These are phyloP conservation scores for Daedaleopsis nitida DNA, from an alignment of 768 basidiomycete species.

Conservation along the genomic window DNA sequence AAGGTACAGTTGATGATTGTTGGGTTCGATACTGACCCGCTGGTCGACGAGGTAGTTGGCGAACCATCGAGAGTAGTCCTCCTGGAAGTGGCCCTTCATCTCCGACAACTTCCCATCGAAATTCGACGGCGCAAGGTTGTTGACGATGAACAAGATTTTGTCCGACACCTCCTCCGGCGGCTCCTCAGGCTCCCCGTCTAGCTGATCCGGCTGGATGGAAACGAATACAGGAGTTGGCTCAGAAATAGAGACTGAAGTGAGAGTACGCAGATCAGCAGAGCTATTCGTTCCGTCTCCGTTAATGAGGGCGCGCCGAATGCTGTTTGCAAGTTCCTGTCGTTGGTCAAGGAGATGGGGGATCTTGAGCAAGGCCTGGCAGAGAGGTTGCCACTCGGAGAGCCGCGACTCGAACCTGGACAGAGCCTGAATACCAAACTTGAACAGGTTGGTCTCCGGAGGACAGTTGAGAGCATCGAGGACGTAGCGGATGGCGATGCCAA, in stretches of 20 bases:
- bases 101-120: slow-evolving; percentile 87
- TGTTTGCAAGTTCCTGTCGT: slow-evolving; percentile 77
- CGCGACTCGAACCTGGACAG: slow-evolving; percentile 85
- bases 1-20: slow-evolving; percentile 94
- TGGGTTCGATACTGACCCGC: slow-evolving; percentile 93
- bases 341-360: slow-evolving; percentile 87
- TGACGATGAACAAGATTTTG: slow-evolving; percentile 95
- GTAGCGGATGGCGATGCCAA: slow-evolving; percentile 96
- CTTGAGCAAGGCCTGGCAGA: slow-evolving; percentile 85
- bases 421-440: slow-evolving; percentile 94
- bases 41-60: slow-evolving; percentile 97
- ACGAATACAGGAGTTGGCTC: slow-evolving; percentile 61
- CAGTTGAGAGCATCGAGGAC: slow-evolving; percentile 93
- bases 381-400: slow-evolving; percentile 87
- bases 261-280: slow-evolving; percentile 42
- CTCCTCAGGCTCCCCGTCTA: slow-evolving; percentile 60
- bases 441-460: slow-evolving; percentile 88
- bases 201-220: slow-evolving; percentile 71
- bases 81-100: slow-evolving; percentile 83
- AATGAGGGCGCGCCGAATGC: slow-evolving; percentile 71
- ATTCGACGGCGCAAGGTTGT: slow-evolving; percentile 94
- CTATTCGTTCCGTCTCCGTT: slow-evolving; percentile 44
- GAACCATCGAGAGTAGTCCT: slow-evolving; percentile 90
- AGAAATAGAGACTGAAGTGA: slow-evolving; percentile 33
- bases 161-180: slow-evolving; percentile 91